phyloP scores from a whole-genome alignment of 352 stramenopile genomes.

The Globisporangium cederbergense region DNA sequence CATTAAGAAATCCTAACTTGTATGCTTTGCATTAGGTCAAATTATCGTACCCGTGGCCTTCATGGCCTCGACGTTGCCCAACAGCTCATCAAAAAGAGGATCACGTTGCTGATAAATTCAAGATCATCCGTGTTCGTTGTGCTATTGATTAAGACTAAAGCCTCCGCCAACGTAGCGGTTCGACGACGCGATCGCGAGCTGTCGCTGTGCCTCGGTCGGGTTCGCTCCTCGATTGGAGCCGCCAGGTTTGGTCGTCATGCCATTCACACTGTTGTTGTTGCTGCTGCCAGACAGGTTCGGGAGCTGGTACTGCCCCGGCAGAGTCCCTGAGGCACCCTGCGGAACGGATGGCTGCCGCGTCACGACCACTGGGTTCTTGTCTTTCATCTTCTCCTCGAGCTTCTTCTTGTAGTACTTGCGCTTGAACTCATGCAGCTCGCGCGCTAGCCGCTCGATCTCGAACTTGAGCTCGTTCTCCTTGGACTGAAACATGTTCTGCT shows the following conservation, averaged over 20 bases:
- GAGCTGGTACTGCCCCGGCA: slow-evolving; percentile 25
- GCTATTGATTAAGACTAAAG: slow-evolving; percentile 91
- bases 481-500: slow-evolving; percentile 97
- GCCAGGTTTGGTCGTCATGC: slow-evolving; percentile 5
- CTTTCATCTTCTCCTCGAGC: slow-evolving; percentile 81
- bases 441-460: slow-evolving; percentile 90
- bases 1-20: slow-evolving; percentile 1
- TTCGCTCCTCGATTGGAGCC: slow-evolving; percentile 26
- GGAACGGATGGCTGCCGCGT: slow-evolving; percentile 17
- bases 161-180: slow-evolving; percentile 92
- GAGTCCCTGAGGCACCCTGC: not conserved
- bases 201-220: slow-evolving; percentile 74
- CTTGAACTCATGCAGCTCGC: slow-evolving; percentile 94
- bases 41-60: not conserved
- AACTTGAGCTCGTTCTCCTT: slow-evolving; percentile 95
- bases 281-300: slow-evolving; percentile 27
- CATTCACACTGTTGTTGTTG: slow-evolving; percentile 24
- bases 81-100: not conserved
- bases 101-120: slow-evolving; percentile 1
- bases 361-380: slow-evolving; percentile 41
- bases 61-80: not conserved
- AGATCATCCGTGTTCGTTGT: not conserved
- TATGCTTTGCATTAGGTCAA: slow-evolving; percentile 4
- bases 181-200: slow-evolving; percentile 77
- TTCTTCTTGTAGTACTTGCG: slow-evolving; percentile 95